phyloP scores from a whole-genome alignment of 345 rosid genomes.

The Citrus sp. region DNA sequence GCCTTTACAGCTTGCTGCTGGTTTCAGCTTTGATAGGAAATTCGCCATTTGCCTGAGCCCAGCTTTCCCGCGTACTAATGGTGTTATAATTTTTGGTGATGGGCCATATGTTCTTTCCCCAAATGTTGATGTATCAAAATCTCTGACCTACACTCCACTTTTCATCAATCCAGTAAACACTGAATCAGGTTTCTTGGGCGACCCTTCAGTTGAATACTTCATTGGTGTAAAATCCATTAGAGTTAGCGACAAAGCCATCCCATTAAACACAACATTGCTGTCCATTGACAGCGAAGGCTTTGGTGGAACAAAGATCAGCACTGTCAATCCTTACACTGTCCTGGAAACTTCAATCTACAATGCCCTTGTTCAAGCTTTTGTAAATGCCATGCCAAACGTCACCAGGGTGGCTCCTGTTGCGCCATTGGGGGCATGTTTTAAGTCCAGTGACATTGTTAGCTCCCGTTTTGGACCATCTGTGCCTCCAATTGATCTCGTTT shows the following conservation, averaged over 20 bases:
- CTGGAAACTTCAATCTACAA: slow-evolving; percentile 30
- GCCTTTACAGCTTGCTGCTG: slow-evolving; percentile 15
- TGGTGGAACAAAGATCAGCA: slow-evolving; percentile 38
- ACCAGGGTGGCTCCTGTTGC: background rate
- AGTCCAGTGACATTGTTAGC: background rate
- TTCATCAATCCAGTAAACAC: slow-evolving; percentile 28
- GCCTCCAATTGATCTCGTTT: slow-evolving; percentile 17
- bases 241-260: slow-evolving; percentile 11
- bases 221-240: slow-evolving; percentile 26
- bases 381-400: background rate
- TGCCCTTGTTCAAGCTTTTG: slow-evolving; percentile 12
- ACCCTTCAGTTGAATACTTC: slow-evolving; percentile 27
- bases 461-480: slow-evolving; percentile 21
- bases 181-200: slow-evolving; percentile 3
- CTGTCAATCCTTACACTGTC: slow-evolving; percentile 17
- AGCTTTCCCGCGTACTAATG: slow-evolving; percentile 10
- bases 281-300: slow-evolving; percentile 18
- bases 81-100: slow-evolving; percentile 29
- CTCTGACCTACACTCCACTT: slow-evolving; percentile 28
- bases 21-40: slow-evolving; percentile 19
- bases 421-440: slow-evolving; percentile 23
- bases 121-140: slow-evolving; percentile 25
- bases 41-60: slow-evolving; percentile 28
- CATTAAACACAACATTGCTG: slow-evolving; percentile 26
- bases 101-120: slow-evolving; percentile 26